phyloP scores from a whole-genome alignment of 129 eudicot genomes.

The Solidago caesia region DNA sequence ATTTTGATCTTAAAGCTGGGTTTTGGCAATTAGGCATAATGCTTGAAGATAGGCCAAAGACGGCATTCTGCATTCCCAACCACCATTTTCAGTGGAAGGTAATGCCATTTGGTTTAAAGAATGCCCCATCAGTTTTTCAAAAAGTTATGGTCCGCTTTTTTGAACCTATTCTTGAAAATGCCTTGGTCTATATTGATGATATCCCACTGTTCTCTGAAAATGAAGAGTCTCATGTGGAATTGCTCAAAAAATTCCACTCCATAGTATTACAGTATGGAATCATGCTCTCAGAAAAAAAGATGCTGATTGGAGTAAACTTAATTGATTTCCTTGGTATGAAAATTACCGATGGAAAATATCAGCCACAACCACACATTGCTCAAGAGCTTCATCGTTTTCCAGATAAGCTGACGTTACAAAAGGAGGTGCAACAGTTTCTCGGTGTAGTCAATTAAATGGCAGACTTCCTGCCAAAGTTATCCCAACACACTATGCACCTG shows the following conservation, averaged over 20 bases:
- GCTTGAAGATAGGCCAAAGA: too few species aligned
- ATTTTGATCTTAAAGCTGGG: too few species aligned
- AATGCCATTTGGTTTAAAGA: too few species aligned
- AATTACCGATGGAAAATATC: background rate
- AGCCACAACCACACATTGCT: background rate
- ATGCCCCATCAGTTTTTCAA: background rate
- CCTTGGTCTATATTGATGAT: background rate
- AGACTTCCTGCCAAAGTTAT: too few species aligned
- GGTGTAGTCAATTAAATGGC: too few species aligned
- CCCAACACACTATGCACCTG: too few species aligned
- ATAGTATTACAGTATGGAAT: background rate
- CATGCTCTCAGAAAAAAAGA: background rate
- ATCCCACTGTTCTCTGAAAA: background rate
- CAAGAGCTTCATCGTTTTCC: background rate
- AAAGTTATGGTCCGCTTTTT: background rate
- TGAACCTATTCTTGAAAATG: background rate
- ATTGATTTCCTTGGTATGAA: slow-evolving; percentile 1
- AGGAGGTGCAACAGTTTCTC: background rate
- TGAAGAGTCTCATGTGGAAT: background rate
- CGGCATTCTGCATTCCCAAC: too few species aligned
- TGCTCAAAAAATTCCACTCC: background rate
- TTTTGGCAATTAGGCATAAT: too few species aligned
- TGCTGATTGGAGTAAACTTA: background rate
- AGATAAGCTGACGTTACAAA: background rate
- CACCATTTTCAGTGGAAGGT: too few species aligned